Evolutionary conservation across 2,329 filamentous ascomycete genomes (phyloP).

Genomic region (Xylariomycetidae sp.): DNA sequence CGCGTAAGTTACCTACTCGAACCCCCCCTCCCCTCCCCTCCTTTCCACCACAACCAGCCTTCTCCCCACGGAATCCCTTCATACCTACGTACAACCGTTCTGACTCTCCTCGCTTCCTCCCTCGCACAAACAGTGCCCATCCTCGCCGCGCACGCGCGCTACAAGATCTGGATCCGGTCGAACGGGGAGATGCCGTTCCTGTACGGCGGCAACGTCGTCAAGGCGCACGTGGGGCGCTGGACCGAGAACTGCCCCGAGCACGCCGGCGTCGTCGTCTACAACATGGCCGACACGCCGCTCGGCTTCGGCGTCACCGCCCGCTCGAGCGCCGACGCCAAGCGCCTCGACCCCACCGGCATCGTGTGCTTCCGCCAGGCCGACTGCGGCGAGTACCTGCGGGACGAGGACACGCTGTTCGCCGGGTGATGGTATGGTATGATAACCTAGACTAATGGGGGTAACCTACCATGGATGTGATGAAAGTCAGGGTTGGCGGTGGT

Average conservation of each 20-base stretch:
- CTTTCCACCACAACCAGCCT: no score
- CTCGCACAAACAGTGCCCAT: no score
- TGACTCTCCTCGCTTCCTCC: no score
- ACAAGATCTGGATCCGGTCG: slow-evolving; percentile 95
- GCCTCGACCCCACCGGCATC: slow-evolving; percentile 85
- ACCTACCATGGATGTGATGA: no score
- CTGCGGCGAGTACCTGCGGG: slow-evolving; percentile 89
- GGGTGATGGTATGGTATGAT: no score
- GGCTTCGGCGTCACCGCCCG: slow-evolving; percentile 88
- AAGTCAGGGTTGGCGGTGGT: no score
- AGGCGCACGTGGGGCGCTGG: slow-evolving; percentile 54
- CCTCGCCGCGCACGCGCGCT: slow-evolving; percentile 83
- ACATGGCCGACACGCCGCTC: slow-evolving; percentile 88
- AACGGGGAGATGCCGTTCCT: slow-evolving; percentile 91
- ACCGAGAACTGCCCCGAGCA: slow-evolving; percentile 79
- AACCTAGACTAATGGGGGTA: no score
- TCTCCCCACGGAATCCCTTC: background rate
- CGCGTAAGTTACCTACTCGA: no score
- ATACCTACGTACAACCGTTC: no score
- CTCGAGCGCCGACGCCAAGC: slow-evolving; percentile 75
- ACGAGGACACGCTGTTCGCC: slow-evolving; percentile 65
- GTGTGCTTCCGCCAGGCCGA: slow-evolving; percentile 90
- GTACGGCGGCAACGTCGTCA: slow-evolving; percentile 75
- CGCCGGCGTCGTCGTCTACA: slow-evolving; percentile 83
- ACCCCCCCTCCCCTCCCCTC: no score